Evolutionary conservation across 2,329 filamentous ascomycete species (phyloP), one percentile per base, ranked within the genome.

Genomic region (Raffaelea ambrosiae): DNA sequence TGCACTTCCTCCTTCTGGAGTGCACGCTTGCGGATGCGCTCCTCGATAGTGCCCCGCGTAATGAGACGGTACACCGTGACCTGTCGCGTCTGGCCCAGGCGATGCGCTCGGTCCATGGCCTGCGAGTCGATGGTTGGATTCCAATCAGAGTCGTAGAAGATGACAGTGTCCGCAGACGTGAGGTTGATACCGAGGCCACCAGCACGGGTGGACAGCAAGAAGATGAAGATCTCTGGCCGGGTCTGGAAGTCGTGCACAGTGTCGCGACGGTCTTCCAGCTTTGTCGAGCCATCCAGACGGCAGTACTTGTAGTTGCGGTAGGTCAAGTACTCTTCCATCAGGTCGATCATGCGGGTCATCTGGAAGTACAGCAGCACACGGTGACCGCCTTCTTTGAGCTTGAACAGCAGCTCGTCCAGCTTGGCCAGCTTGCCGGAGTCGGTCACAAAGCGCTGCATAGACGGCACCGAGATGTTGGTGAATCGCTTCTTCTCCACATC

Each of bases 261-360:
- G 62, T 98, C 93, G 62, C 93, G 84, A 65, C 93, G 83, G 64
- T 98, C 93, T 65, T 98, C 93, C 45, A 98, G 77, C 66, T 97
- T 98, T 40, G 93, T 98, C 18, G 89, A 95, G 62, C 93, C 93
- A 60, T 98, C 93, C 40, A 98, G 77, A 51, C 93, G 87, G 60
- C 91, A 94, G 69, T 96, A 98, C 67, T 95, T 96, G 82, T 95
- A 97, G 69, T 97, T 96, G 63, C 93, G 88, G 70, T 97, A 97
- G 0, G 93, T 97, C 50, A 98, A 74, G 59, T 97, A 98, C 67
- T 98, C 93, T 65, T 98, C 93, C 87, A 97, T 97, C 51, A 98
- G 73, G 64, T 98, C 91, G 61, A 98, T 97, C 93, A 98, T 98
- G 61, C 88, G 86, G 4, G 93, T 98, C 93, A 98, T 98, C 73